These are phyloP conservation scores for Fremontodendron californicum DNA, from an alignment of 345 rosid genomes.

Conservation along the genomic window DNA sequence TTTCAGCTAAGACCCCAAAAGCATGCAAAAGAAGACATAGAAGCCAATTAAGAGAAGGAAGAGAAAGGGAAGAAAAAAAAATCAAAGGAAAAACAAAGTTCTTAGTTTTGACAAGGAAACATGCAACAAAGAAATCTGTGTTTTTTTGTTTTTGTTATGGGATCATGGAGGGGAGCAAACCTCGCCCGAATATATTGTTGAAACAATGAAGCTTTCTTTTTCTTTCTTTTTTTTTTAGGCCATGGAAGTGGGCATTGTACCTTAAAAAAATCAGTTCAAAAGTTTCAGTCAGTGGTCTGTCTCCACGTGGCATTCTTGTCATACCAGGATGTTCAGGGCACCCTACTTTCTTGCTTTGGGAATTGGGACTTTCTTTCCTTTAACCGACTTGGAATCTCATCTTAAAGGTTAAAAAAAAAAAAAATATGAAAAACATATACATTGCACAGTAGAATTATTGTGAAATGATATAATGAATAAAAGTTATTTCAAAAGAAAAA, in stretches of 20 bases:
- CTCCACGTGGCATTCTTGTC: neutral
- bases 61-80: neutral
- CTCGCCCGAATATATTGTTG: slow-evolving; percentile 37
- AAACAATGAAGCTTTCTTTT: neutral
- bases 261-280: neutral
- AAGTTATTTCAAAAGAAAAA: no score
- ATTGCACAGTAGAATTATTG: no score
- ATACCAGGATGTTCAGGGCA: neutral
- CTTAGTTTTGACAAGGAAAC: slow-evolving; percentile 12
- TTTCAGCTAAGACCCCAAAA: neutral
- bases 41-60: slow-evolving; percentile 3
- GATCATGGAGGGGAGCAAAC: slow-evolving; percentile 54
- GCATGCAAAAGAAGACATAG: slow-evolving; percentile 19
- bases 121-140: slow-evolving; percentile 21
- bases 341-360: no score
- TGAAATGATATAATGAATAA: no score
- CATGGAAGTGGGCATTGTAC: neutral
- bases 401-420: neutral
- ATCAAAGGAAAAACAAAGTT: neutral
- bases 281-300: neutral
- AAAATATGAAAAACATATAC: no score
- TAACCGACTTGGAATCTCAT: neutral
- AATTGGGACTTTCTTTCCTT: neutral
- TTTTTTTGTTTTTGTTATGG: slow-evolving; percentile 24
- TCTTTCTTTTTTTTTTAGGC: slow-evolving; percentile 7